Percentiles rank a stretch among this genome's conserved stretches.
These are phyloP conservation scores for Annulohypoxylon stygium DNA, from an alignment of 495 filamentous ascomycete genomes.

Conservation along the genomic window DNA sequence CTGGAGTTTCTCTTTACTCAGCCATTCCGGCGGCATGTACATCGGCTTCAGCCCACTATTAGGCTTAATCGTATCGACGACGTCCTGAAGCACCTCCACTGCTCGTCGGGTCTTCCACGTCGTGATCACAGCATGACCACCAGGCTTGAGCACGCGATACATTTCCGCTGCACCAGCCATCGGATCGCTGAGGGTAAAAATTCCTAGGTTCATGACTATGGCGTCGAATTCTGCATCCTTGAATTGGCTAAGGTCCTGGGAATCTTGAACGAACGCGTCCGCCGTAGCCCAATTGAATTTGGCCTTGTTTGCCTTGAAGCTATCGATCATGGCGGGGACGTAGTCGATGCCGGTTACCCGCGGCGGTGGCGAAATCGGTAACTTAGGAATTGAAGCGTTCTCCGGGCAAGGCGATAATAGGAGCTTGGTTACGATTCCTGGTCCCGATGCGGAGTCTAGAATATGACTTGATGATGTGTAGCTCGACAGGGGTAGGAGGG, in stretches of 20 bases:
- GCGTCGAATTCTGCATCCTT: constrained; percentile 46
- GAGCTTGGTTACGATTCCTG: constrained; percentile 42
- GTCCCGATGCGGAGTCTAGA: constrained; percentile 42
- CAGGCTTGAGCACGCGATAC: constrained; percentile 51
- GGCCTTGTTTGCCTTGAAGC: constrained; percentile 36
- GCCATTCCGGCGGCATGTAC: constrained; percentile 40
- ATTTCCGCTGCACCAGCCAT: constrained; percentile 46
- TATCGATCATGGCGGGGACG: constrained; percentile 38
- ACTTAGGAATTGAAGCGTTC: constrained; percentile 27
- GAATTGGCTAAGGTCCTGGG: constrained; percentile 41
- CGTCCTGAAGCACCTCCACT: constrained; percentile 27
- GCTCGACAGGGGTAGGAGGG: constrained; percentile 39
- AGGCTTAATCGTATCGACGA: constrained; percentile 25
- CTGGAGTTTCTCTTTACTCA: constrained; percentile 40
- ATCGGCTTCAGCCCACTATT: constrained; percentile 21
- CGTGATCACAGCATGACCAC: constrained; percentile 49
- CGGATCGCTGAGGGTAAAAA: constrained; percentile 45
- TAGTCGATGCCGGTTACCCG: constrained; percentile 44
- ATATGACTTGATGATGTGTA: constrained; percentile 44
- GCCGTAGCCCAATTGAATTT: constrained; percentile 34
- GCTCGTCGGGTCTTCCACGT: constrained; percentile 49
- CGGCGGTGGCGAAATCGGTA: constrained; percentile 38
- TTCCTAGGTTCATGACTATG: constrained; percentile 48
- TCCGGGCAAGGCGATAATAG: constrained; percentile 36
- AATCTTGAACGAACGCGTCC: constrained; percentile 38